Evolutionary conservation across 306 rosid genomes (phyloP), one percentile per base, ranked within the genome.

Genomic region (Lablab purpureus): DNA sequence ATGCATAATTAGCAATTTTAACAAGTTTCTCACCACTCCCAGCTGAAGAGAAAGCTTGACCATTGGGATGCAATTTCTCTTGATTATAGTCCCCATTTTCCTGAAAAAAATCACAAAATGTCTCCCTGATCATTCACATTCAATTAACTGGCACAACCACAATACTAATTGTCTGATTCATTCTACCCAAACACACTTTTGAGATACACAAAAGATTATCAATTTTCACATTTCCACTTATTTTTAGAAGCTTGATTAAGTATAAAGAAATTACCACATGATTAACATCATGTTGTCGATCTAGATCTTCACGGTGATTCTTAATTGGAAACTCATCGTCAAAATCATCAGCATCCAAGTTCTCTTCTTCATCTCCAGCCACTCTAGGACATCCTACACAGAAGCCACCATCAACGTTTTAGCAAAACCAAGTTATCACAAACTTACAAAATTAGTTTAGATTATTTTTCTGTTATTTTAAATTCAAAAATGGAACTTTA

Each of bases 291-390:
- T 60, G 83, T 10, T 83, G 80, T 47, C 41, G 66, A 17, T 87
- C 81, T 11, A 78, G 83, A 22, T 74, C 66, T 70, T 81, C 85
- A 12, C 73, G 75, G 32, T 8, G 79, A 67, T 62, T 84, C 89
- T 91, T 91, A n/a, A 78, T 76, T 71, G 80, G 90, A 80, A 91
- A 92, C 19, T 95, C 99, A n/a, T 93, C 97, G 3, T 92, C 99
- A 66, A 87, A 87, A 84, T 95, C 98, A 84, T 91, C 98, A 4
- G 81, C 91, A 41, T 92, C 99, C 11, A 85, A 79, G 75, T 75
- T 79, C 3, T 92, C 97, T 6, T 92, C 97, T 14, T 90, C 99
- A 55, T 93, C 99, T 51, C 98, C 98, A 23, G 60, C 87, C 52
- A 91, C 93, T 87, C 99, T 87, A 15, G 99, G 94, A 86, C 90